Conservation (phyloP, 1,284 basidiomycete genomes). For the Takashimella tepidaria region DNA sequence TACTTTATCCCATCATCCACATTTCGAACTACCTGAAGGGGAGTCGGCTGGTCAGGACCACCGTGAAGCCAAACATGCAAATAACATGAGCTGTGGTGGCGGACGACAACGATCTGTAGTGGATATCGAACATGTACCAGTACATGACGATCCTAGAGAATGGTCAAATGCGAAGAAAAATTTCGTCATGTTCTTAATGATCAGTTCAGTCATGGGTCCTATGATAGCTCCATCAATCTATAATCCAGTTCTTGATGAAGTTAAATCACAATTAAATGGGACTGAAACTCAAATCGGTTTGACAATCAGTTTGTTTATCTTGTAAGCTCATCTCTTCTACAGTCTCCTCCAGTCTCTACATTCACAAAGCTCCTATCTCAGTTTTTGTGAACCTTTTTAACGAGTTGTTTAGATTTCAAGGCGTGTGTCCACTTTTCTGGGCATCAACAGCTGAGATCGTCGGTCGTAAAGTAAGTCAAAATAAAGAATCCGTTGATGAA, state of each 20-base stretch:
- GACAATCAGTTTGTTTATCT: slow-evolving; percentile 69
- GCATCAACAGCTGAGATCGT: slow-evolving; percentile 61
- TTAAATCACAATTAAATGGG: slow-evolving; percentile 62
- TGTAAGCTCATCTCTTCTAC: slow-evolving; percentile 39
- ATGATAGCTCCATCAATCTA: slow-evolving; percentile 55
- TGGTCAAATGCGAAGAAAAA: slow-evolving; percentile 66
- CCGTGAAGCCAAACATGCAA: not conserved
- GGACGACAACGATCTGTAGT: slow-evolving; percentile 26
- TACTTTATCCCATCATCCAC: slow-evolving; percentile 14
- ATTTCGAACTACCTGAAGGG: slow-evolving; percentile 15
- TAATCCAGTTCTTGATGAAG: slow-evolving; percentile 55
- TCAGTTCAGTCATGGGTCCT: slow-evolving; percentile 54
- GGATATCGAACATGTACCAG: slow-evolving; percentile 64
- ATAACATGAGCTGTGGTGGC: too few relatives aligned
- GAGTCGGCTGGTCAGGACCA: slow-evolving; percentile 12
- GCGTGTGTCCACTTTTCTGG: slow-evolving; percentile 40
- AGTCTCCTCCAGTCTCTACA: too few relatives aligned
- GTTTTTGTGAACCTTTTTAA: not conserved
- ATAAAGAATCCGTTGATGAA: not conserved
- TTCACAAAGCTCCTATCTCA: not conserved
- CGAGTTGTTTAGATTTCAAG: slow-evolving; percentile 32
- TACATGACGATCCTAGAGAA: slow-evolving; percentile 68
- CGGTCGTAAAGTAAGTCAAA: slow-evolving; percentile 62
- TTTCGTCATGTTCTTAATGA: slow-evolving; percentile 32
- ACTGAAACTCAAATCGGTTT: slow-evolving; percentile 65